A percentile compares a stretch with the other conserved stretches of the same genome.
These are phyloP conservation scores for Aspergillus cavernicola DNA, from an alignment of 495 filamentous ascomycete genomes.

Conservation along the genomic window DNA sequence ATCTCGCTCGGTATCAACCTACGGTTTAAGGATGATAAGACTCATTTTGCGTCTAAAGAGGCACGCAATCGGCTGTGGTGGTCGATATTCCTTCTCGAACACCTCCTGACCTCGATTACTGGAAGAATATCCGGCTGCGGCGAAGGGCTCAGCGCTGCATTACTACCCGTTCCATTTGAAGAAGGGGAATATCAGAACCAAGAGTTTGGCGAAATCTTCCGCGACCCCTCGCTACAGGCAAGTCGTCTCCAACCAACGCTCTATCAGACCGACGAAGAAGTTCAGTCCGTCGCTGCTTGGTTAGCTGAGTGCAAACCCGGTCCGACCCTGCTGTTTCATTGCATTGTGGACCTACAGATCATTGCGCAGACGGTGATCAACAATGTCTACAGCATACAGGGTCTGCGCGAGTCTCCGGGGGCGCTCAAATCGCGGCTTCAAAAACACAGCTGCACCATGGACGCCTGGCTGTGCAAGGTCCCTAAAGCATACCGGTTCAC, in stretches of 20 bases:
- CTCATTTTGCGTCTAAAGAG: conserved; percentile 52
- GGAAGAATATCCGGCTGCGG: conserved; percentile 57
- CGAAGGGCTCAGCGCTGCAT: conserved; percentile 49
- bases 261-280: conserved; percentile 24
- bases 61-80: conserved; percentile 61
- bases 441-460: conserved; percentile 39
- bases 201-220: conserved; percentile 20
- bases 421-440: conserved; percentile 51
- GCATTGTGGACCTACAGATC: conserved; percentile 41
- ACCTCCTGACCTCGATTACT: conserved; percentile 54
- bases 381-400: conserved; percentile 54
- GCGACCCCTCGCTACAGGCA: conserved; percentile 18
- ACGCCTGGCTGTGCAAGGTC: conserved; percentile 49
- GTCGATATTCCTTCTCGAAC: conserved; percentile 57
- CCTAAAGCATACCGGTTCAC: conserved; percentile 46
- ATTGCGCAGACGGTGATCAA: conserved; percentile 51
- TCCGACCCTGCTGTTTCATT: conserved; percentile 44
- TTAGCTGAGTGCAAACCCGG: conserved; percentile 26
- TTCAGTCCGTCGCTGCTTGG: conserved; percentile 18
- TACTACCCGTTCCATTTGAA: conserved; percentile 53
- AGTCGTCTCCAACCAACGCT: conserved; percentile 30
- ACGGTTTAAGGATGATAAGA: conserved; percentile 46
- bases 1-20: conserved; percentile 59
- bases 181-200: conserved; percentile 35
- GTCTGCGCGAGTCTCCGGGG: conserved; percentile 43